phyloP scores from a whole-genome alignment of 1,284 basidiomycete genomes.

The Trichosporon coremiiforme region DNA sequence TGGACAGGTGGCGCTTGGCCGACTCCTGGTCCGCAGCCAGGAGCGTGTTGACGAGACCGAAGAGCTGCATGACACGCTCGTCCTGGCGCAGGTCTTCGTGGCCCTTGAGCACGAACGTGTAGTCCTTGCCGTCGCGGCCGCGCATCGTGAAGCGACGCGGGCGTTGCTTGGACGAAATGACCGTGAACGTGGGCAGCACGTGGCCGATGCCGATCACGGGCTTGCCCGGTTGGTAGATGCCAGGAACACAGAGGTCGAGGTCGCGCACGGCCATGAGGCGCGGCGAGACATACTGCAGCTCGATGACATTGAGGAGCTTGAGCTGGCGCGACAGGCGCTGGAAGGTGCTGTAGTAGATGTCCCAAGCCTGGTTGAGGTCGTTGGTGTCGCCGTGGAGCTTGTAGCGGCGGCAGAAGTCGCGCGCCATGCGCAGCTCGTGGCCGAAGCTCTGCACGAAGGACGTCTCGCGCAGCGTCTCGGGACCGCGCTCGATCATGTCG shows the following conservation, averaged over 20 bases:
- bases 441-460: slow-evolving; percentile 96
- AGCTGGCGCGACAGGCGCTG: slow-evolving; percentile 95
- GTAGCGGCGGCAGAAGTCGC: slow-evolving; percentile 87
- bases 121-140: slow-evolving; percentile 91
- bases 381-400: slow-evolving; percentile 81
- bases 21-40: slow-evolving; percentile 90
- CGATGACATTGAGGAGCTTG: slow-evolving; percentile 84
- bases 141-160: slow-evolving; percentile 85
- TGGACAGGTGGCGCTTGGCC: slow-evolving; percentile 94
- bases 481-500: slow-evolving; percentile 86
- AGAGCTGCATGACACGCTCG: slow-evolving; percentile 98
- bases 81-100: slow-evolving; percentile 99
- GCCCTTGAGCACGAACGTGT: slow-evolving; percentile 93
- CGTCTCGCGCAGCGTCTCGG: slow-evolving; percentile 90
- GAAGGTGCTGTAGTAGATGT: slow-evolving; percentile 98
- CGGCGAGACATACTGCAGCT: slow-evolving; percentile 97
- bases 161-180: slow-evolving; percentile 98
- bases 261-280: slow-evolving; percentile 84
- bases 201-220: slow-evolving; percentile 79
- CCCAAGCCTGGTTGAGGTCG: slow-evolving; percentile 99
- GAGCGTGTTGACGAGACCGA: slow-evolving; percentile 94
- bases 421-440: slow-evolving; percentile 89
- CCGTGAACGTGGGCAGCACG: slow-evolving; percentile 82
- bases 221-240: slow-evolving; percentile 91
- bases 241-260: slow-evolving; percentile 92